Evolutionary conservation across 768 basidiomycete species (phyloP).

Genomic region (Boletus coccyginus): DNA sequence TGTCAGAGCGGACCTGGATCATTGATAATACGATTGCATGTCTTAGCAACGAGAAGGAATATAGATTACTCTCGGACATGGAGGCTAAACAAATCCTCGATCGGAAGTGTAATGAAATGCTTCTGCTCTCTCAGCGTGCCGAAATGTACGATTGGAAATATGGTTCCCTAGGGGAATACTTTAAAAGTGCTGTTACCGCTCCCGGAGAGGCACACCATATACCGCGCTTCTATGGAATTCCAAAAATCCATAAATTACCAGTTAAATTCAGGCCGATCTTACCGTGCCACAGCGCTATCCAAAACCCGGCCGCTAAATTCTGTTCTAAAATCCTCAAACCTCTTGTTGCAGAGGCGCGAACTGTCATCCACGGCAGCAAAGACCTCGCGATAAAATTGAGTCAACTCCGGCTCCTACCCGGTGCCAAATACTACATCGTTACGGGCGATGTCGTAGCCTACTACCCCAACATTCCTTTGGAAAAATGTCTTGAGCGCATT

Average conservation of each 20-base stretch:
- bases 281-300: not conserved
- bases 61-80: too few relatives aligned
- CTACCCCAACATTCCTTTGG: not conserved
- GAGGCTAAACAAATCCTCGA: not conserved
- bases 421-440: not conserved
- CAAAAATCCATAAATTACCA: conserved; percentile 9
- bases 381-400: conserved; percentile 16
- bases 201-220: not conserved
- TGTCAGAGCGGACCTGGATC: too few relatives aligned
- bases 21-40: too few relatives aligned
- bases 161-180: not conserved
- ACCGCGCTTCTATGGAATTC: conserved; percentile 5
- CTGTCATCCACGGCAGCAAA: conserved; percentile 1
- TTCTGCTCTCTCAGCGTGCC: not conserved
- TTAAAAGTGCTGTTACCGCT: rapidly evolving
- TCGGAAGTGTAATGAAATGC: not conserved
- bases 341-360: not conserved
- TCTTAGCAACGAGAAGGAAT: too few relatives aligned
- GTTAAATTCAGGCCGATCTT: conserved; percentile 2
- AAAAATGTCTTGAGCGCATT: not conserved
- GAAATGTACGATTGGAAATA: not conserved
- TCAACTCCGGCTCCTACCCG: not conserved
- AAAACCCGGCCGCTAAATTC: not conserved
- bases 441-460: not conserved
- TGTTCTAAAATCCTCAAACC: conserved; percentile 8